phyloP scores from a whole-genome alignment of 805 yeast species.

The Candida loeiensis region DNA sequence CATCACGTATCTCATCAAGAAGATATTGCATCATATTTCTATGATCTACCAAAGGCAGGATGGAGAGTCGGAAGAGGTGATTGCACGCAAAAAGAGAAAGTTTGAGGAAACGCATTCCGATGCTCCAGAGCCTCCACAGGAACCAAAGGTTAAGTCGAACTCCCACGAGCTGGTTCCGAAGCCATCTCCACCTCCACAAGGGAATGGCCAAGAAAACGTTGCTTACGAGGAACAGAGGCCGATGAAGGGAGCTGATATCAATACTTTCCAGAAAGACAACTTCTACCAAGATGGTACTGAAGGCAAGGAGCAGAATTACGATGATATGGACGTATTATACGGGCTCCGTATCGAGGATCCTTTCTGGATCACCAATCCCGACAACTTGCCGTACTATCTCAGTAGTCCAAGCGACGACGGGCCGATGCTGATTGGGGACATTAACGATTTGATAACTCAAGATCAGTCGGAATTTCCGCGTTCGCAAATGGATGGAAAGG shows the following conservation, averaged over 20 bases:
- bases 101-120: not conserved
- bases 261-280: too few species aligned
- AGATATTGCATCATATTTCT: conserved; percentile 27
- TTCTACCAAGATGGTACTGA: not conserved
- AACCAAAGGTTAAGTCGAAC: not conserved
- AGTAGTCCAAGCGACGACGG: conserved; percentile 25
- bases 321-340: conserved; percentile 31
- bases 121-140: conserved; percentile 1
- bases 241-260: too few species aligned
- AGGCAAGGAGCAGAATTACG: not conserved
- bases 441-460: not conserved
- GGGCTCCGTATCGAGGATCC: conserved; percentile 48
- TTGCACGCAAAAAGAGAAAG: conserved; percentile 4
- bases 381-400: conserved; percentile 37
- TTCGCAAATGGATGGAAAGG: not conserved
- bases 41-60: conserved; percentile 20
- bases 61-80: not conserved
- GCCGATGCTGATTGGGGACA: conserved; percentile 4
- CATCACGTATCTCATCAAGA: conserved; percentile 29
- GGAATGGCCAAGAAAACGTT: too few species aligned
- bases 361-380: conserved; percentile 50
- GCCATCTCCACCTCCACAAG: not conserved
- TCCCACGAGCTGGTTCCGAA: not conserved
- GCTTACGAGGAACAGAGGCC: too few species aligned
- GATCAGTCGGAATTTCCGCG: not conserved